phyloP scores from a whole-genome alignment of 352 stramenopile species.

The Phytophthora vignae region DNA sequence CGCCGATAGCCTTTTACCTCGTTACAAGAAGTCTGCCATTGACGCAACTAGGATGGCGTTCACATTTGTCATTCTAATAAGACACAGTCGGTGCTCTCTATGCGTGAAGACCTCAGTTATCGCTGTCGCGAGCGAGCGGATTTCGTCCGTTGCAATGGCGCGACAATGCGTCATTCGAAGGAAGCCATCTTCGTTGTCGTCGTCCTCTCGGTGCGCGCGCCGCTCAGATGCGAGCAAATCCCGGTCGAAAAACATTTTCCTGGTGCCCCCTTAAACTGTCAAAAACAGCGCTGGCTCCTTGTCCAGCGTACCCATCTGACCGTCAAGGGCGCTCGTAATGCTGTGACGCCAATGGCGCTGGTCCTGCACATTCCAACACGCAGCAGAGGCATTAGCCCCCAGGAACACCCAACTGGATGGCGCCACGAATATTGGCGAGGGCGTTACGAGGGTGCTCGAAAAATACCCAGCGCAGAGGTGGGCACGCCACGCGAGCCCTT shows the following conservation, averaged over 20 bases:
- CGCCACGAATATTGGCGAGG: not conserved
- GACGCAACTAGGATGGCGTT: not conserved
- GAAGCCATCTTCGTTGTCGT: constrained; percentile 2
- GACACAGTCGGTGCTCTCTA: not conserved
- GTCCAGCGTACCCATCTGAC: constrained; percentile 3
- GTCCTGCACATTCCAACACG: not conserved
- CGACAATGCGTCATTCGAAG: not conserved
- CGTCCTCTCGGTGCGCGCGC: constrained; percentile 8
- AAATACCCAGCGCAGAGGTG: constrained; percentile 15
- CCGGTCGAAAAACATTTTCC: not conserved
- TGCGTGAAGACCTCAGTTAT: not conserved
- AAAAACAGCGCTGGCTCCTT: constrained; percentile 5
- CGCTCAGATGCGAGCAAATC: constrained; percentile 6
- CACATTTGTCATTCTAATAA: not conserved
- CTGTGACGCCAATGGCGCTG: not conserved
- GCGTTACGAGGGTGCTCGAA: not conserved
- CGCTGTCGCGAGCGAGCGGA: not conserved
- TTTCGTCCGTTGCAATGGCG: not conserved
- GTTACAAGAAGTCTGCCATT: not conserved
- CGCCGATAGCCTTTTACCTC: not conserved
- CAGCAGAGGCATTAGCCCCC: not conserved
- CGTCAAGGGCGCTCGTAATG: constrained; percentile 1
- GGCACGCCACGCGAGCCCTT: not conserved
- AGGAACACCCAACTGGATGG: not conserved
- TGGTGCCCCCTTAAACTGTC: not conserved